Base-by-base conservation (phyloP, 768 basidiomycete genomes). In the Suillus paluster region DNA sequence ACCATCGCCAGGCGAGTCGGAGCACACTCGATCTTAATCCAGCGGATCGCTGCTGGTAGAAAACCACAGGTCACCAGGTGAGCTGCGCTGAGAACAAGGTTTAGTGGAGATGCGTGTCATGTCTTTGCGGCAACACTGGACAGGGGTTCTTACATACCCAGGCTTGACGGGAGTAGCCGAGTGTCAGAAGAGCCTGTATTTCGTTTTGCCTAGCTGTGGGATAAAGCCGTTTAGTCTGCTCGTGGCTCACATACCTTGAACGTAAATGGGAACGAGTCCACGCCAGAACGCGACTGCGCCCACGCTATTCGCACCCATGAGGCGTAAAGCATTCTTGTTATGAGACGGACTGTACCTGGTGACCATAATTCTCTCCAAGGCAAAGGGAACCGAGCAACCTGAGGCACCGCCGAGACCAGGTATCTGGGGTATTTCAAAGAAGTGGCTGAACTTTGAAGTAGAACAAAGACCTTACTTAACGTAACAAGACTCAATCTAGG, bases 11-110 rank as follows among this genome's bases (percentile, higher is more conserved):
- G 62, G 65, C 8, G 70, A 68, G 45, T 65, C 30, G 30, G 30
- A 30, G 6, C 23, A 63, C 19, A 53, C 49, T 41, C 59, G 64
- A n/a, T n/a, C n/a, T n/a, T n/a, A n/a, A 64, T 7, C 68, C 30
- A 30, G 6, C 30, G 30, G 30, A 30, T 30, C 30, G 30, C 30
- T 30, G 30, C 30, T 67, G 19, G 66, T 70, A 25, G 67, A 69
- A 25, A 69, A 66, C 69, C 69, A 70, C 56, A 67, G 64, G 21
- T 66, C 69, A 46, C 69, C 66, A 50, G 68, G 65, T 11, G 70
- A 68, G 45, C 67, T 55, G 8, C 53, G 58, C 52, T 58, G 30
- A 70, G 64, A 45, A 70, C 67, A 46, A 67, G 68, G 65, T 66
- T 66, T 69, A 69, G 63, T 6, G 48, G 27, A 38, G 23, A 38